Conservation (phyloP, 768 basidiomycete species). For the Strobilomyces dryophilus region DNA sequence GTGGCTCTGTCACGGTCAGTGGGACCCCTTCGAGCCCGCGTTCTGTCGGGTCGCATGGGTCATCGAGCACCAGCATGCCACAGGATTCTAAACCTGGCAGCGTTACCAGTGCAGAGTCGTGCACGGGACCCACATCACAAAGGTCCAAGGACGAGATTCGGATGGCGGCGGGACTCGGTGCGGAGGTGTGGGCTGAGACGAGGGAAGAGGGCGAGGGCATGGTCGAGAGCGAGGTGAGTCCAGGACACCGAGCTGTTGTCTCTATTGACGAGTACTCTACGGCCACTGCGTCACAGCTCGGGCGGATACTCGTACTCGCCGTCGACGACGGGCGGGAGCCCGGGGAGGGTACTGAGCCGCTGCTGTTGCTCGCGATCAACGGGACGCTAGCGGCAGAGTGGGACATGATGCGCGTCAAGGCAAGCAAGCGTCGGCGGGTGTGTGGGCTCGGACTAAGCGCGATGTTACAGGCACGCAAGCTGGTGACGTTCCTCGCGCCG, state of each 20-base stretch:
- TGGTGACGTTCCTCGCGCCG: conserved; percentile 32
- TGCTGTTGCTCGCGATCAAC: conserved; percentile 70
- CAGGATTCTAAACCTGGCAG: conserved; percentile 13
- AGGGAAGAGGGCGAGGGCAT: conserved; percentile 50
- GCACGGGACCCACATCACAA: conserved; percentile 5
- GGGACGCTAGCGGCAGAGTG: conserved; percentile 58
- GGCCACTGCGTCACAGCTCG: conserved; percentile 43
- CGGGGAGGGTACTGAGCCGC: conserved; percentile 35
- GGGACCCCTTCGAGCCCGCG: conserved; percentile 10
- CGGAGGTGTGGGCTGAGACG: conserved; percentile 78
- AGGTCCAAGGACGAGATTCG: conserved; percentile 71
- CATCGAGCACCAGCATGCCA: conserved; percentile 6
- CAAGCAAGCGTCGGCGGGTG: conserved; percentile 24
- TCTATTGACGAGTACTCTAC: conserved; percentile 1
- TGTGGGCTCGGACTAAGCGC: background rate
- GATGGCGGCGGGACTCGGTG: conserved; percentile 65
- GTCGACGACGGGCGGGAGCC: conserved; percentile 40
- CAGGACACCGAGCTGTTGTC: background rate
- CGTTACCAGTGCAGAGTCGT: conserved; percentile 4
- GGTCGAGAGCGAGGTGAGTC: conserved; percentile 72
- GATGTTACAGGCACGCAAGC: conserved; percentile 26
- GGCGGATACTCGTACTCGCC: conserved; percentile 65
- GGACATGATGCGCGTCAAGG: conserved; percentile 63
- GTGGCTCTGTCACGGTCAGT: background rate
- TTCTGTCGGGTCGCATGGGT: conserved; percentile 8